Evolutionary conservation across 345 rosid genomes (phyloP).

Genomic region (Lumnitzera littorea): DNA sequence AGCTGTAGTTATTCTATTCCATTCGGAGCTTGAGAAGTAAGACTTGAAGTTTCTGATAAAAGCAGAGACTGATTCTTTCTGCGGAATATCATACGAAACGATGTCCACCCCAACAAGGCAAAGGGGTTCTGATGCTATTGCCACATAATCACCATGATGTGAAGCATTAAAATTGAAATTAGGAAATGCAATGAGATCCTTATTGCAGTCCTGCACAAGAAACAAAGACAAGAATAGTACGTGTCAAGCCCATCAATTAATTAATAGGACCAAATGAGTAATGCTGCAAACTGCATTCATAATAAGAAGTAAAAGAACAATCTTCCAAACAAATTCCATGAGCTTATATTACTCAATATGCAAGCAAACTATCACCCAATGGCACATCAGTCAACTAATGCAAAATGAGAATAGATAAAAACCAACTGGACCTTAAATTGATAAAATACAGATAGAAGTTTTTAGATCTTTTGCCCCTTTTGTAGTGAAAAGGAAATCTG

Average conservation of each 20-base stretch:
- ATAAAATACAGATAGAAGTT: too few species aligned
- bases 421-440: too few species aligned
- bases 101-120: slow-evolving; percentile 66
- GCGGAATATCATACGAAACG: slow-evolving; percentile 31
- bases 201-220: slow-evolving; percentile 13
- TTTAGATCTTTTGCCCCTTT: too few species aligned
- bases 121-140: slow-evolving; percentile 64
- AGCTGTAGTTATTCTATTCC: slow-evolving; percentile 38
- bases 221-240: not conserved
- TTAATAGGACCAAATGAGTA: not conserved
- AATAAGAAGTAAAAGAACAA: not conserved
- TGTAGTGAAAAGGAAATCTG: too few species aligned
- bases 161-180: slow-evolving; percentile 70
- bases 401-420: too few species aligned
- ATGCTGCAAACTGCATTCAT: not conserved
- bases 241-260: not conserved
- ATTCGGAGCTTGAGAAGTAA: slow-evolving; percentile 51
- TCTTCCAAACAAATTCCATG: not conserved
- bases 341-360: not conserved
- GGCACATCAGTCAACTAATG: too few species aligned
- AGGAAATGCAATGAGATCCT: slow-evolving; percentile 23
- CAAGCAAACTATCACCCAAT: too few species aligned
- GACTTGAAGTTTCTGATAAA: slow-evolving; percentile 42
- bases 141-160: slow-evolving; percentile 70
- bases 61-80: slow-evolving; percentile 31